Evolutionary conservation across 805 yeast genomes (phyloP).

Genomic region (Metschnikowia orientalis): DNA sequence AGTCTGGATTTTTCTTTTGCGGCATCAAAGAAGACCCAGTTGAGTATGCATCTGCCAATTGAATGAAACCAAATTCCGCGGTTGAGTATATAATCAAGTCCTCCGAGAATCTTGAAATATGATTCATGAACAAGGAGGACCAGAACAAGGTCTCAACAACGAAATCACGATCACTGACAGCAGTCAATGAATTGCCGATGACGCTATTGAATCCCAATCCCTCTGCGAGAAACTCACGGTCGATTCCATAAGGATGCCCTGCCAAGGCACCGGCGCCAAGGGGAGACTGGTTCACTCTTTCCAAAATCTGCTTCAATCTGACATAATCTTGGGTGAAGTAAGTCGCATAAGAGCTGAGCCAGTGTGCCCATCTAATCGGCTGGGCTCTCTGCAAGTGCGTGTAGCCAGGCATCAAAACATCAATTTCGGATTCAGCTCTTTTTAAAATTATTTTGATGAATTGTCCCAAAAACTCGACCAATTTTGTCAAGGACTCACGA

Average conservation of each 20-base stretch:
- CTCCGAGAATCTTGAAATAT: slow-evolving; percentile 88
- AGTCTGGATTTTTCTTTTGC: slow-evolving; percentile 97
- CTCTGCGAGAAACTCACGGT: slow-evolving; percentile 80
- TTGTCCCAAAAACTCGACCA: slow-evolving; percentile 51
- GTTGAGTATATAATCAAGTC: slow-evolving; percentile 94
- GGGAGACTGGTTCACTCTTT: slow-evolving; percentile 83
- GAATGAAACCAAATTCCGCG: slow-evolving; percentile 93
- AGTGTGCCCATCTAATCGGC: slow-evolving; percentile 99
- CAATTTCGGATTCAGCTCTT: slow-evolving; percentile 84
- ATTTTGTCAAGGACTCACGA: slow-evolving; percentile 66
- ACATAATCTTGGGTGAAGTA: slow-evolving; percentile 88
- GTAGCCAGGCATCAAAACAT: slow-evolving; percentile 96
- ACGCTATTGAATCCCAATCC: slow-evolving; percentile 78
- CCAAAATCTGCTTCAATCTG: slow-evolving; percentile 74
- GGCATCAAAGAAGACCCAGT: slow-evolving; percentile 99
- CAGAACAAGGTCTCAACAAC: slow-evolving; percentile 94
- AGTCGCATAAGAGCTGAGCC: slow-evolving; percentile 93
- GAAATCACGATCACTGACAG: slow-evolving; percentile 96
- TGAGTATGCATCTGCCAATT: slow-evolving; percentile 94
- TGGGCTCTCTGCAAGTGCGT: slow-evolving; percentile 98
- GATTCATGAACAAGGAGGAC: slow-evolving; percentile 93
- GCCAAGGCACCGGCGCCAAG: slow-evolving; percentile 98
- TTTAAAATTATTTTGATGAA: slow-evolving; percentile 63
- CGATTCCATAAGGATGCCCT: slow-evolving; percentile 99
- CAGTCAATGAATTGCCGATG: slow-evolving; percentile 94